A percentile compares a stretch with the other conserved stretches of the same genome.
Conservation (phyloP, 2,329 filamentous ascomycete species). For the Cordyceps fumosorosea region DNA sequence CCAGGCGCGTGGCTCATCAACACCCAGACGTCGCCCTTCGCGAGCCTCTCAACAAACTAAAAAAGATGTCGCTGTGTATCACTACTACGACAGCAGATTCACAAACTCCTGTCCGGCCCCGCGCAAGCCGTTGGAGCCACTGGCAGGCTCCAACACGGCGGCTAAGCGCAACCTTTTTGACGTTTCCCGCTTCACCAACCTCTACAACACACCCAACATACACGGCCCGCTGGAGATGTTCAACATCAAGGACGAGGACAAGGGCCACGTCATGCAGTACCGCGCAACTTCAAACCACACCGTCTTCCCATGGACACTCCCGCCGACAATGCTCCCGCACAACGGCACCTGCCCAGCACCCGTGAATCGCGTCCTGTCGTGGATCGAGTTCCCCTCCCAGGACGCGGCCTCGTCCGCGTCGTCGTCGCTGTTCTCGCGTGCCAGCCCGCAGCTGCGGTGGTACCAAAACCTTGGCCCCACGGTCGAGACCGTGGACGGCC, state of each 20-base stretch:
- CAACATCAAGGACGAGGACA: conserved; percentile 41
- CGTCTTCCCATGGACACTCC: conserved; percentile 90
- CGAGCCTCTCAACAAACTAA: conserved; percentile 17
- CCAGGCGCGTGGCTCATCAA: conserved; percentile 14
- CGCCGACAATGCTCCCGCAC: conserved; percentile 62
- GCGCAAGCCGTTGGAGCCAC: conserved; percentile 44
- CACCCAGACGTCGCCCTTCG: not conserved
- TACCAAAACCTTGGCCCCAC: conserved; percentile 35
- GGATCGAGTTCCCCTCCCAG: conserved; percentile 54
- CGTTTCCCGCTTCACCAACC: conserved; percentile 74
- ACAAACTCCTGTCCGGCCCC: conserved; percentile 62
- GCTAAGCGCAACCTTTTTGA: conserved; percentile 80
- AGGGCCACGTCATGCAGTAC: conserved; percentile 31
- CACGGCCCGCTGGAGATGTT: conserved; percentile 39
- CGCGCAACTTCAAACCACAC: conserved; percentile 68
- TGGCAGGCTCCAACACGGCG: conserved; percentile 74
- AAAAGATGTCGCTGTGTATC: conserved; percentile 20
- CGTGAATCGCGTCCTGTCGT: conserved; percentile 62
- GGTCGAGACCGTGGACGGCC: conserved; percentile 46
- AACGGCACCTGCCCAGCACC: conserved; percentile 75
- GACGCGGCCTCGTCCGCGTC: conserved; percentile 26
- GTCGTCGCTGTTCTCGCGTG: conserved; percentile 22
- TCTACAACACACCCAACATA: conserved; percentile 68
- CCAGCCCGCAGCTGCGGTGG: conserved; percentile 18
- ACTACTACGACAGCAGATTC: conserved; percentile 38